Percentiles rank a stretch among this genome's conserved stretches.
These are phyloP conservation scores for Spizellomyces sp. DNA, from an alignment of 192 early-diverging fungal species.

Conservation along the genomic window DNA sequence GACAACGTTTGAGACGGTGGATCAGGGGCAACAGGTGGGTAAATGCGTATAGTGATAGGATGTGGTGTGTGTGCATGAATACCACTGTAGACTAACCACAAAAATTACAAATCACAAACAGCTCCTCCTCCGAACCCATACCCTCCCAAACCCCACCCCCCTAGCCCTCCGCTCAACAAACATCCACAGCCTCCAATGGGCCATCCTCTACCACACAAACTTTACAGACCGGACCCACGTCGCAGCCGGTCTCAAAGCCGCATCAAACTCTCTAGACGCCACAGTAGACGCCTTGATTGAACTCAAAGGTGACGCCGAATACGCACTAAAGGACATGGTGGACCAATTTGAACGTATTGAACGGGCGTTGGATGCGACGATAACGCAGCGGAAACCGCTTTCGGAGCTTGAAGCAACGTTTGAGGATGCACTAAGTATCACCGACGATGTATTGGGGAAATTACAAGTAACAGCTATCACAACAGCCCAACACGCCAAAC, in stretches of 20 bases:
- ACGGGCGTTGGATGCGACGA: slow-evolving; percentile 16
- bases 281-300: slow-evolving; percentile 25
- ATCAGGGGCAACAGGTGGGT: slow-evolving; percentile 20
- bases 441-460: slow-evolving; percentile 13
- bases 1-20: slow-evolving; percentile 28
- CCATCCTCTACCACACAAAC: slow-evolving; percentile 27
- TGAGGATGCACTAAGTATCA: slow-evolving; percentile 11
- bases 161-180: slow-evolving; percentile 23
- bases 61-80: background rate
- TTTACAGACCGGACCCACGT: slow-evolving; percentile 13
- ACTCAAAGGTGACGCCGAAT: slow-evolving; percentile 27
- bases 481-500: background rate
- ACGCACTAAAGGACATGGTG: slow-evolving; percentile 20
- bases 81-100: background rate
- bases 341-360: slow-evolving; percentile 25
- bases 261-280: slow-evolving; percentile 3
- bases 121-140: slow-evolving; percentile 17
- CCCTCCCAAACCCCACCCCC: slow-evolving; percentile 3
- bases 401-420: slow-evolving; percentile 23
- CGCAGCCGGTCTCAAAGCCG: slow-evolving; percentile 13
- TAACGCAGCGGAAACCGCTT: background rate
- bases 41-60: background rate
- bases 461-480: slow-evolving; percentile 7
- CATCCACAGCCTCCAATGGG: slow-evolving; percentile 24
- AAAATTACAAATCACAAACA: too few species aligned